Evolutionary conservation across 148 eudicot genomes (phyloP), one percentile per base, ranked within the genome.

Genomic region (Cornus florida): DNA sequence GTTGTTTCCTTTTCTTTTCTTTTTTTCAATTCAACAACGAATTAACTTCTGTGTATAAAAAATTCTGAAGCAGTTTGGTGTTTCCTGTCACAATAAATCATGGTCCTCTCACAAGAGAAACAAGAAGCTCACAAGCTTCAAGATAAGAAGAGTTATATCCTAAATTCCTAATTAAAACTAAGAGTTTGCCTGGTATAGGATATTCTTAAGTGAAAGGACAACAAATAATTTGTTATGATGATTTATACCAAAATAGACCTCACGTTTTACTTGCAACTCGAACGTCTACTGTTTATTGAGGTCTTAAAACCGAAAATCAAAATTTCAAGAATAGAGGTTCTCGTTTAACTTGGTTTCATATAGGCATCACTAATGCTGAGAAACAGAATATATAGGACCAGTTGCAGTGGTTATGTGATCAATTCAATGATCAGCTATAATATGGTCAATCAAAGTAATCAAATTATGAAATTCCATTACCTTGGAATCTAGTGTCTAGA

Each of bases 401-500:
- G 48, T 43, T 43, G 48, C 48, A 43, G 48, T 6, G 48, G 48
- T 7, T 43, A 43, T 43, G 0, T 6, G 8, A 43, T 43, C 48
- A 43, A 43, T 43, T 43, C 48, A 43, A 6, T 43, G 48, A 43
- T 3, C 0, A 43, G 8, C 48, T 43, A 43, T 43, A 43, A 43
- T 43, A 43, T 7, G n/a, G 50, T 48, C 28, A 46, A 31, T 56
- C n/a, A 79, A 67, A 74, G 16, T 35, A 33, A 68, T 33, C 67
- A 68, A 38, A 69, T 57, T 46, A 50, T 10, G 17, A 28, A 43
- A 24, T 46, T n/a, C 16, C 71, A 80, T 76, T 82, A 94, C 98
- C 98, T 86, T 91, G 87, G 80, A 91, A 86, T 84, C 82, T 88
- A 75, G 89, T 82, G 85, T 96, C 99, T 71, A 90, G 24, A 76